Evolutionary conservation across 306 rosid species (phyloP).

Genomic region (Citrullus colocynthis): DNA sequence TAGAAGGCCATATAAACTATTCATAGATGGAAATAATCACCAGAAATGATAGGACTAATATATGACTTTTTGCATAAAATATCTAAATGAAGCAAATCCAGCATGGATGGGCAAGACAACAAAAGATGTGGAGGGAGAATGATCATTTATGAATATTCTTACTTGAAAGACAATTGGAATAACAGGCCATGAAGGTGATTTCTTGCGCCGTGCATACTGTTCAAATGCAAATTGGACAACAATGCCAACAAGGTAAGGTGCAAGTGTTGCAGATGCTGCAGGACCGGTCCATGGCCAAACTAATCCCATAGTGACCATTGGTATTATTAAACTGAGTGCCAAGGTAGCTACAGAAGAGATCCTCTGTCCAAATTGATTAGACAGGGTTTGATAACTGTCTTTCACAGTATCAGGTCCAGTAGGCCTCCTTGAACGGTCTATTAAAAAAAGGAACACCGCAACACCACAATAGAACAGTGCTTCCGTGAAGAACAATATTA

Average conservation of each 20-base stretch:
- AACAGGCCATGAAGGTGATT: constrained; percentile 83
- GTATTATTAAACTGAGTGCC: constrained; percentile 86
- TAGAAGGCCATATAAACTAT: neutral
- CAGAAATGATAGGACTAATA: neutral
- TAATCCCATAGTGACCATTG: constrained; percentile 97
- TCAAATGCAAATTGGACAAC: constrained; percentile 95
- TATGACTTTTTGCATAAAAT: neutral
- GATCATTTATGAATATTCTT: constrained; percentile 15
- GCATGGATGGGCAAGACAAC: neutral
- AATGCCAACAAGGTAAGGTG: constrained; percentile 90
- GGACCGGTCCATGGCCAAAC: constrained; percentile 99
- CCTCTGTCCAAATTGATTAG: constrained; percentile 58
- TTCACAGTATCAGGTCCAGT: constrained; percentile 20
- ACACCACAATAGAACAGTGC: constrained; percentile 90
- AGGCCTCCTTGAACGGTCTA: constrained; percentile 57
- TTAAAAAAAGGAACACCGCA: constrained; percentile 57
- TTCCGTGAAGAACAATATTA: constrained; percentile 95
- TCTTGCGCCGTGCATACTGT: constrained; percentile 73
- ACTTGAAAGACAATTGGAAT: constrained; percentile 95
- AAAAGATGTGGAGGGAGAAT: neutral
- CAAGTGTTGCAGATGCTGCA: constrained; percentile 98
- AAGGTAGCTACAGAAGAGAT: constrained; percentile 67
- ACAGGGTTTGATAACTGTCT: constrained; percentile 14
- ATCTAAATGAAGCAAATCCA: neutral
- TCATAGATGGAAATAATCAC: neutral